Base-by-base conservation (phyloP, 345 rosid species). In the Eucalyptus erythrocorys region DNA sequence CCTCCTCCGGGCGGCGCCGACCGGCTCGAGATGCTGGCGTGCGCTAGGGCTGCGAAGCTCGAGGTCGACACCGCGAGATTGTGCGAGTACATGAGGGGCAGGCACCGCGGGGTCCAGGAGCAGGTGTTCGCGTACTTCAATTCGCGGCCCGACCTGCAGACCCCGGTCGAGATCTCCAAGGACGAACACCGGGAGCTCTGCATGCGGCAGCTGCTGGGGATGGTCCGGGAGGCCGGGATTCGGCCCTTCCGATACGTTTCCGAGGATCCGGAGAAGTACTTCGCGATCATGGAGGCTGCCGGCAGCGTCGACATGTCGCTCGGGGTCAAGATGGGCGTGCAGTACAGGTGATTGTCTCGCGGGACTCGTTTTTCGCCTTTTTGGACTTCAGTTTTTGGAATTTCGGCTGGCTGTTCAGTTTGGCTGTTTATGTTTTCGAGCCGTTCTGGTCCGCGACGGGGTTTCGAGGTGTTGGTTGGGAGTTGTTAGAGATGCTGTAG, bases 261-360 rank as follows among this genome's bases (percentile, higher is more conserved):
- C 30, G 99, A 98, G 5, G 99, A 98, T 91, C 99, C 99, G 7
- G 93, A 59, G 2, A 93, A 92, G 94, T 97, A 98, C 90, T 97
- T 96, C 88, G 98, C 99, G 42, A 92, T 96, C 76, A 19, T 85
- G 32, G 99, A 98, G 92, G 99, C 99, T 68, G 95, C 90, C 89
- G 99, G 99, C 30, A 93, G 97, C 88, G 92, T 96, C 8, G 99
- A 98, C 86, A 96, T 98, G 90, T 97, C 99, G 49, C 95, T 98
- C 91, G 99, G 95, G 81, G 95, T 98, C 94, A 97, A 97, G 93
- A 87, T 97, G 91, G 99, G 99, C 12, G 99, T 97, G 71, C 99
- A 98, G 51, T 97, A 91, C 94, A 98, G 99, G 99, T 98, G 86
- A 68, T 51, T 8, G 21, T 32, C 50, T 64, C 9, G 42, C 16